Conservation (phyloP, 179 eudicot genomes). For the Beta macrorhiza region DNA sequence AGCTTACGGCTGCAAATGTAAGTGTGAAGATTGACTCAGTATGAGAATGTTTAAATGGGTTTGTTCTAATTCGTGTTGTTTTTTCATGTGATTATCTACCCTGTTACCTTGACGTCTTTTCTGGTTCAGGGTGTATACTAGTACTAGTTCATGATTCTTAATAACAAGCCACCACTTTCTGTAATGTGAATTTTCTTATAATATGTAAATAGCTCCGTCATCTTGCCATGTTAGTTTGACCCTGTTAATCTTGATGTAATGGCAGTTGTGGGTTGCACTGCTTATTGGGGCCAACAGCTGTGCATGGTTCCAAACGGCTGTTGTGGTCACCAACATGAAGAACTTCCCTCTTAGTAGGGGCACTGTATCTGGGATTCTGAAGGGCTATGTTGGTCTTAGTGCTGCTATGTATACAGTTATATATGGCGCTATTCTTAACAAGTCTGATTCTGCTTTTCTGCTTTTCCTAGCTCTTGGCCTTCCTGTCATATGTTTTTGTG, state of each 20-base stretch:
- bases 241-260: neutral
- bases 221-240: neutral
- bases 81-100: too few relatives aligned
- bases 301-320: conserved; percentile 80
- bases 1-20: too few relatives aligned
- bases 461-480: conserved; percentile 64
- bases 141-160: too few relatives aligned
- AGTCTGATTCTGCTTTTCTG: conserved; percentile 53
- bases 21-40: too few relatives aligned
- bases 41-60: too few relatives aligned
- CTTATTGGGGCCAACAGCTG: conserved; percentile 62
- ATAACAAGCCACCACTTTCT: neutral
- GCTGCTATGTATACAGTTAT: conserved; percentile 75
- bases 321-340: conserved; percentile 81
- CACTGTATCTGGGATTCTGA: conserved; percentile 81
- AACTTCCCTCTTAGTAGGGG: conserved; percentile 92
- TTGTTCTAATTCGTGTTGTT: too few relatives aligned
- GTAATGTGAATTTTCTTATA: too few relatives aligned
- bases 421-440: conserved; percentile 47
- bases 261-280: conserved; percentile 50
- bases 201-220: too few relatives aligned
- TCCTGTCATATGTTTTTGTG: conserved; percentile 50
- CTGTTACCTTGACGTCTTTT: too few relatives aligned
- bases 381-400: conserved; percentile 84
- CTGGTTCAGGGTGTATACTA: too few relatives aligned